These are phyloP conservation scores for Fonsecaea nubica DNA, from an alignment of 2,329 filamentous ascomycete species.

Conservation along the genomic window DNA sequence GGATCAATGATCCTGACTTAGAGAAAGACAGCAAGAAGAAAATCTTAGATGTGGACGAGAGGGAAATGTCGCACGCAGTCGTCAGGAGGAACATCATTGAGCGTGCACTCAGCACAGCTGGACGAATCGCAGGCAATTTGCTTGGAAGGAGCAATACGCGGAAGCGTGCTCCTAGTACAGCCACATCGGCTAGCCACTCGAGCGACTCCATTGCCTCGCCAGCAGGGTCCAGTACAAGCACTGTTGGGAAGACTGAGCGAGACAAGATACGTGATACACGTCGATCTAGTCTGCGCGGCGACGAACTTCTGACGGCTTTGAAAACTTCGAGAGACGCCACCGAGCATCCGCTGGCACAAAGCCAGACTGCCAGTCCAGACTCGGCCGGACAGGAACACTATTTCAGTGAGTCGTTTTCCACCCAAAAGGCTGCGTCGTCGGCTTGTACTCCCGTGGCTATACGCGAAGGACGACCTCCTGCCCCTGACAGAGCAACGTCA, in stretches of 20 bases:
- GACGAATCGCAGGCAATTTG: constrained; percentile 72
- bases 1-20: constrained; percentile 95
- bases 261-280: constrained; percentile 47
- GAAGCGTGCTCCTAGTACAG: constrained; percentile 61
- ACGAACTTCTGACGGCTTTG: constrained; percentile 62
- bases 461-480: constrained; percentile 45
- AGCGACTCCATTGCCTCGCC: constrained; percentile 62
- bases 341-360: constrained; percentile 78
- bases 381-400: constrained; percentile 47
- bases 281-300: constrained; percentile 64
- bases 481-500: constrained; percentile 50
- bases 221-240: constrained; percentile 62
- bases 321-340: constrained; percentile 58
- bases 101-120: constrained; percentile 62
- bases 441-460: constrained; percentile 39
- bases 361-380: constrained; percentile 73
- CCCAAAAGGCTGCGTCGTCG: constrained; percentile 27
- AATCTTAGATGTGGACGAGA: constrained; percentile 84
- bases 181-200: constrained; percentile 60
- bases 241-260: constrained; percentile 60
- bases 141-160: constrained; percentile 52
- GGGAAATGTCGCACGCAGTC: constrained; percentile 87
- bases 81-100: constrained; percentile 87
- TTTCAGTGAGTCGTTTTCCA: constrained; percentile 42
- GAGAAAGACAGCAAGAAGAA: constrained; percentile 75